Evolutionary conservation across 192 early-diverging fungal species (phyloP).

Genomic region (Backusella macrospora): DNA sequence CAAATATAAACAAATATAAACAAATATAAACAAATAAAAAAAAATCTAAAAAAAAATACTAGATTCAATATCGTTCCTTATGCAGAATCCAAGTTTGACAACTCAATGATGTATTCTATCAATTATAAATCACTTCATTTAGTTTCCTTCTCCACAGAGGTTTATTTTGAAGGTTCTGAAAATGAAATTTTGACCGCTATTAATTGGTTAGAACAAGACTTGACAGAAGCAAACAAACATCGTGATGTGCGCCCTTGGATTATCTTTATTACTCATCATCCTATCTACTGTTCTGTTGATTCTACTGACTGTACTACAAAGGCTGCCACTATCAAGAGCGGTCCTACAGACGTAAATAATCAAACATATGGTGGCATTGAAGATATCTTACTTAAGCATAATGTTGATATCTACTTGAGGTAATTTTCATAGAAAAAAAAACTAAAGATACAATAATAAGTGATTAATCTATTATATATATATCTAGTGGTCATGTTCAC

Average conservation of each 20-base stretch:
- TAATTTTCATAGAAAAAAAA: not conserved
- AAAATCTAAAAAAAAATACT: not conserved
- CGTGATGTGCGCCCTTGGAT: slow-evolving; percentile 39
- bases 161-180: slow-evolving; percentile 25
- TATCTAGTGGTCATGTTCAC: slow-evolving; percentile 36
- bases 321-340: slow-evolving; percentile 23
- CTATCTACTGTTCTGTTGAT: slow-evolving; percentile 27
- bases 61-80: slow-evolving; percentile 41
- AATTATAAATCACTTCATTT: slow-evolving; percentile 40
- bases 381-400: slow-evolving; percentile 24
- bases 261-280: slow-evolving; percentile 33
- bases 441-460: not conserved
- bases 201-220: slow-evolving; percentile 38
- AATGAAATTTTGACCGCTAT: slow-evolving; percentile 25
- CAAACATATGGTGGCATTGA: slow-evolving; percentile 18
- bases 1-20: not conserved
- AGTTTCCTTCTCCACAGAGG: slow-evolving; percentile 38
- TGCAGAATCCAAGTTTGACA: slow-evolving; percentile 29
- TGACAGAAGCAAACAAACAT: slow-evolving; percentile 29
- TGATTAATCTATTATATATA: not conserved
- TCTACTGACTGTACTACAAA: slow-evolving; percentile 22
- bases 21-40: not conserved
- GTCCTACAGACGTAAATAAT: not conserved
- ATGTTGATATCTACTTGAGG: slow-evolving; percentile 32
- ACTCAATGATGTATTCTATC: slow-evolving; percentile 33